Base-by-base conservation (phyloP, 345 rosid genomes). In the Salix dunnii region DNA sequence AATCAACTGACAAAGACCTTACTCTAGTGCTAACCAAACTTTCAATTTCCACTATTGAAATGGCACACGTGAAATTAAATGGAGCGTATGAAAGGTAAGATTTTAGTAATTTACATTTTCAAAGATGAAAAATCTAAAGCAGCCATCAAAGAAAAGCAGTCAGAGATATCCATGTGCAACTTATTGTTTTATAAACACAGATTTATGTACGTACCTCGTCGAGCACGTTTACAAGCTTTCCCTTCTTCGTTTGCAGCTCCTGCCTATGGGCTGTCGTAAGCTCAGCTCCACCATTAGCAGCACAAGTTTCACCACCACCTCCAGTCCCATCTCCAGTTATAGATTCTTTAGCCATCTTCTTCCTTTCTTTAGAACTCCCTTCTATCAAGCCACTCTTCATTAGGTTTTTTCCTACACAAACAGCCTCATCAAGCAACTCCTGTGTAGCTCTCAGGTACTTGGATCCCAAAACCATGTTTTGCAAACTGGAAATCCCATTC, bases 341-440 rank as follows among this genome's bases (percentile, higher is more conserved):
- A 18, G 82, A 46, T 72, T 76, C 81, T 72, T 63, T 79, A 67
- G 38, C 78, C 68, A 49, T 38, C 48, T 78, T 80, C 79, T 66
- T 68, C 68, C 55, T 79, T 48, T 77, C 80, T 65, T 76, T 84
- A 67, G 36, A 38, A 38, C 42, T 63, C 46, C 76, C 77, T 62
- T 70, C 79, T 3, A 55, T n/a, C 2, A 53, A 66, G 16, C 76
- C 78, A 20, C 64, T 75, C 82, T 82, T 79, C 61, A 55, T n/a
- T 8, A 78, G 64, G 53, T 73, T 71, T 36, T 74, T 82, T 76
- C 82, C 87, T 58, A 91, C 88, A 53, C 81, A 82, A 18, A 87
- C 91, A 64, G 91, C 89, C 77, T 90, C 96, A 70, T 89, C 91
- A 21, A 92, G 89, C 33, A 92, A 85, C 84, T 91, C 94, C 75